Evolutionary conservation across 495 filamentous ascomycete species (phyloP).

Genomic region (Durotheca rogersii): DNA sequence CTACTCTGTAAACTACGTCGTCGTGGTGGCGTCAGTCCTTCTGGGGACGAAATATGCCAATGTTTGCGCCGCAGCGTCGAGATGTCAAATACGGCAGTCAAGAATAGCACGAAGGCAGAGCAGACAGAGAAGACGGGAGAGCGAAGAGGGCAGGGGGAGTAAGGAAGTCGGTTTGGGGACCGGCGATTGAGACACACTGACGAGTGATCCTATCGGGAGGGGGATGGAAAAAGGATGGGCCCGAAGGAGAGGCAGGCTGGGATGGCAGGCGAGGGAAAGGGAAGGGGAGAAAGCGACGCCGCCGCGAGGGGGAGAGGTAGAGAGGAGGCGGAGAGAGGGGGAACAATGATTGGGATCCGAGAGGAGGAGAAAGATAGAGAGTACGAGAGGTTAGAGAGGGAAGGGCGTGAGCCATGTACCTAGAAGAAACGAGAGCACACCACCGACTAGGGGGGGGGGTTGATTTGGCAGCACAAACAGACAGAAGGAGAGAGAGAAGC

Average conservation of each 20-base stretch:
- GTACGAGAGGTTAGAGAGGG: too few species aligned
- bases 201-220: slow-evolving; percentile 15
- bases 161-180: slow-evolving; percentile 8
- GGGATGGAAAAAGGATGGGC: slow-evolving; percentile 21
- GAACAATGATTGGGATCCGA: neutral
- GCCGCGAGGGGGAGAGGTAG: too few species aligned
- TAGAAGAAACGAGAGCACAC: too few species aligned
- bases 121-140: slow-evolving; percentile 7
- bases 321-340: slow-evolving; percentile 5
- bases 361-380: neutral
- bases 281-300: slow-evolving; percentile 11
- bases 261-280: slow-evolving; percentile 6
- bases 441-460: too few species aligned
- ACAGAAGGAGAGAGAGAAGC: too few species aligned
- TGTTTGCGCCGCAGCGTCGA: slow-evolving; percentile 20
- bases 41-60: slow-evolving; percentile 11
- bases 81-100: slow-evolving; percentile 3
- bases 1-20: slow-evolving; percentile 19
- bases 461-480: too few species aligned
- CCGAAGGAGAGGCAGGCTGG: slow-evolving; percentile 29
- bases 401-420: too few species aligned
- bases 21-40: slow-evolving; percentile 12
- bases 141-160: slow-evolving; percentile 7
- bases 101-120: slow-evolving; percentile 6
- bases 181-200: slow-evolving; percentile 18